Base-by-base conservation (phyloP, 2,329 filamentous ascomycete species). In the Trichoderma citrinoviride region DNA sequence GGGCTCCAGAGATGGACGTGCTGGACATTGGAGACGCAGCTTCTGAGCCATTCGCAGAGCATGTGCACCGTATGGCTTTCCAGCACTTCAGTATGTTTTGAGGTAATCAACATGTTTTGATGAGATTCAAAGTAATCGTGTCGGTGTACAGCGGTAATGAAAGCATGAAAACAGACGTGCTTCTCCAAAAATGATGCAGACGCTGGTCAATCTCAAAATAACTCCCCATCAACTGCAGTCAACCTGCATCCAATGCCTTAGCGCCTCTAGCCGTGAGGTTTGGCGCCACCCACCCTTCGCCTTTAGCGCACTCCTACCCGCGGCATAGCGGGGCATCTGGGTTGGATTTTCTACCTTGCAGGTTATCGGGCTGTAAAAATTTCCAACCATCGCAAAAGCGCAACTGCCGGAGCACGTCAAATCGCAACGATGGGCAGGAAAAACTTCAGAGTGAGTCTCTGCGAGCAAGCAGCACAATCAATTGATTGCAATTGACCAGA, bases 401-500 rank as follows among this genome's bases (percentile, higher is more conserved):
- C 49, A 46, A 63, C n/a, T 19, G 43, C 43, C 49, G 43, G 53
- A 49, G 43, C 64, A 61, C 41, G 40, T 25, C 41, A 46, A 54
- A 61, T 70, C 70, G 70, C 71, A 66, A 73, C 64, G 68, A 77
- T 77, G 76, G 76, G 76, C 67, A 78, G 75, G 68, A 76, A 75
- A 69, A 73, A 70, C 67, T 78, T 77, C 63, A 73, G 75, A 66
- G 76, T 78, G 58, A 66, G 72, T 65, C 23, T 33, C 44, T 3
- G 12, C 46, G 4, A 53, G 6, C 12, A 17, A 14, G 23, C 25
- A 23, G 12, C 25, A 5, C 17, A 6, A 8, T 19, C 23, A 52
- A 44, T 54, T 54, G 47, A 55, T 25, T 12, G 10, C 33, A 29
- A 44, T 53, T 19, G 47, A 8, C 41, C 52, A 44, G 27, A 7